Percentiles rank a stretch among this genome's conserved stretches.
phyloP scores from a whole-genome alignment of 164 flowering plant species.

The Echeveria elegans region DNA sequence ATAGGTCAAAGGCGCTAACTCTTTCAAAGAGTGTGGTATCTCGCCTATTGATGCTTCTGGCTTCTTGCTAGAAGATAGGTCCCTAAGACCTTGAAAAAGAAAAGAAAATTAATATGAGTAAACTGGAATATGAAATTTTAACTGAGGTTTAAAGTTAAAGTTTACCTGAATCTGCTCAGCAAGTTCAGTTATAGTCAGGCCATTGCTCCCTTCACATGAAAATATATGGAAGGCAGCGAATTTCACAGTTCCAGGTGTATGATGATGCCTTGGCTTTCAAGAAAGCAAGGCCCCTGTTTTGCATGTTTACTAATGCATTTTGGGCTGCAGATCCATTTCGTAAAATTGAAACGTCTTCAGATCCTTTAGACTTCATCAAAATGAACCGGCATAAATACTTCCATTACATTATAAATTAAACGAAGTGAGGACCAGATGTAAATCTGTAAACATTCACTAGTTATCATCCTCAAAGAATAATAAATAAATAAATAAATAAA shows the following conservation, averaged over 20 bases:
- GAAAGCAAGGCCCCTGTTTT: slow-evolving; percentile 62
- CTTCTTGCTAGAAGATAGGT: slow-evolving; percentile 90
- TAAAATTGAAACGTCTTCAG: slow-evolving; percentile 65
- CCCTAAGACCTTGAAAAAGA: slow-evolving; percentile 59
- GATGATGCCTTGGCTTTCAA: slow-evolving; percentile 79
- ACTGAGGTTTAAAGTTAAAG: background rate
- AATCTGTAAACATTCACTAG: no score
- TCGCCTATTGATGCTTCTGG: slow-evolving; percentile 97
- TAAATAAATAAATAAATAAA: no score
- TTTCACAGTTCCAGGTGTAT: slow-evolving; percentile 98
- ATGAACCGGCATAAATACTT: background rate
- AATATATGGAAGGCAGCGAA: slow-evolving; percentile 95
- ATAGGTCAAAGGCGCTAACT: slow-evolving; percentile 95
- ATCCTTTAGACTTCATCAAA: slow-evolving; percentile 59
- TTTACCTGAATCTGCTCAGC: slow-evolving; percentile 92
- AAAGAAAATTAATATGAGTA: slow-evolving; percentile 14
- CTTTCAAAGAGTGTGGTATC: slow-evolving; percentile 87
- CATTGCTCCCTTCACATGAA: slow-evolving; percentile 82
- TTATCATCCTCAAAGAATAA: no score
- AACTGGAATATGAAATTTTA: background rate
- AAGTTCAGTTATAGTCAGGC: slow-evolving; percentile 78
- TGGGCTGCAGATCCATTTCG: slow-evolving; percentile 90
- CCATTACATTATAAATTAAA: no score
- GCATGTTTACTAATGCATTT: slow-evolving; percentile 80
- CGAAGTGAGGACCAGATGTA: no score